Conservation (phyloP, 352 stramenopile genomes). For the Phytophthora lateralis region DNA sequence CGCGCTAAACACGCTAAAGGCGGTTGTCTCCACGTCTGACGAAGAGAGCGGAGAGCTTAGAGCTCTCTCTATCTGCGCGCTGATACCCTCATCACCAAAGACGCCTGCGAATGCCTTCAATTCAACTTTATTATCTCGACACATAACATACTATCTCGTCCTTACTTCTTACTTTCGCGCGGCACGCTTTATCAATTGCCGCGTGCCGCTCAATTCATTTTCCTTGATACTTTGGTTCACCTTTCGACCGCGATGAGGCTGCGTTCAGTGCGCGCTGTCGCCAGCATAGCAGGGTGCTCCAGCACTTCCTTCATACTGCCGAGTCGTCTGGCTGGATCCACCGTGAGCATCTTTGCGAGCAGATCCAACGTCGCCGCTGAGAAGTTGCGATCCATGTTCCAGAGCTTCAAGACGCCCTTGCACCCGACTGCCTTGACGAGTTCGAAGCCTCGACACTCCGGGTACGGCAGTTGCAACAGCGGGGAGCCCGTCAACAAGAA, state of each 20-base stretch:
- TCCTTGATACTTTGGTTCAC: constrained; percentile 4
- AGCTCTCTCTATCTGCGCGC: background rate
- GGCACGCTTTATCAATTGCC: constrained; percentile 29
- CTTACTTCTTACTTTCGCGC: constrained; percentile 28
- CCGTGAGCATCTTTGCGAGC: constrained; percentile 44
- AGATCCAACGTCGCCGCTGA: constrained; percentile 49
- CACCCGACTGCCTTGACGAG: constrained; percentile 51
- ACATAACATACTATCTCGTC: constrained; percentile 29
- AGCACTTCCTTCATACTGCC: constrained; percentile 40
- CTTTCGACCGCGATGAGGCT: constrained; percentile 32
- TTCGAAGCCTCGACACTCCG: constrained; percentile 49
- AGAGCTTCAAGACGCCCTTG: constrained; percentile 47
- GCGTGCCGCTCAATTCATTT: constrained; percentile 6
- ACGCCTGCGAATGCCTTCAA: constrained; percentile 5
- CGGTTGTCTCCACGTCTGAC: constrained; percentile 14
- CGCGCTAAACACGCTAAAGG: constrained; percentile 19
- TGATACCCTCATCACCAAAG: background rate
- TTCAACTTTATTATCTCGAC: constrained; percentile 35
- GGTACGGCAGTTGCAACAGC: constrained; percentile 46
- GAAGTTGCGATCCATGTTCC: constrained; percentile 47
- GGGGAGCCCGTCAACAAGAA: constrained; percentile 73
- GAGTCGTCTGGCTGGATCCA: constrained; percentile 40
- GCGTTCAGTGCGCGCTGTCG: constrained; percentile 32
- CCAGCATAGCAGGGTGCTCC: constrained; percentile 49
- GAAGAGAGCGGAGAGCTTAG: background rate